phyloP scores from a whole-genome alignment of 495 filamentous ascomycete species.

The Talaromyces borbonicus region DNA sequence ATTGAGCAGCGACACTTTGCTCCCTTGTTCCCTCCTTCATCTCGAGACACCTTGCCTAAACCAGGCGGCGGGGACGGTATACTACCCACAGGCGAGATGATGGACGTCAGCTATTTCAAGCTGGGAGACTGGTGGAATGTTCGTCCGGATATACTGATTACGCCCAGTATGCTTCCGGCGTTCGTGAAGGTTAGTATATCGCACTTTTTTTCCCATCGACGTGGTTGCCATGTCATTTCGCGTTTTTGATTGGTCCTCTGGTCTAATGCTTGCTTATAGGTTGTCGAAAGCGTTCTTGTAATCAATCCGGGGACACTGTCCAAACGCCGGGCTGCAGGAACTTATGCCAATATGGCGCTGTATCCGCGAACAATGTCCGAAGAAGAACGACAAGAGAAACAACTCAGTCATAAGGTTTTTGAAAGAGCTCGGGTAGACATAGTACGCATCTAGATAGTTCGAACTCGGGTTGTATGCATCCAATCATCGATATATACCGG shows the following conservation, averaged over 20 bases:
- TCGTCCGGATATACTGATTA: slow-evolving; percentile 73
- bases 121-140: slow-evolving; percentile 83
- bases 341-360: slow-evolving; percentile 67
- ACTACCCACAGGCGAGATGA: slow-evolving; percentile 55
- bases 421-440: slow-evolving; percentile 81
- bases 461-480: no score
- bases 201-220: no score
- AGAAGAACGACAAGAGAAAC: slow-evolving; percentile 47
- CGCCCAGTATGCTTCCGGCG: slow-evolving; percentile 71
- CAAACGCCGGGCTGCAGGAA: slow-evolving; percentile 69
- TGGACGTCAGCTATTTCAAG: slow-evolving; percentile 81
- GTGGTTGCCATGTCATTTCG: no score
- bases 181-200: slow-evolving; percentile 69
- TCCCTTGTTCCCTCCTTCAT: slow-evolving; percentile 73
- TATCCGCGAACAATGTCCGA: slow-evolving; percentile 50
- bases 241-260: background rate
- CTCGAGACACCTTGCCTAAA: slow-evolving; percentile 56
- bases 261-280: slow-evolving; percentile 34
- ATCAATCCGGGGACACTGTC: slow-evolving; percentile 86
- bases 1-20: slow-evolving; percentile 85
- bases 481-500: no score
- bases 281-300: slow-evolving; percentile 73
- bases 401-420: slow-evolving; percentile 64
- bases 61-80: slow-evolving; percentile 44
- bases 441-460: slow-evolving; percentile 50